phyloP scores from a whole-genome alignment of 305 asterid species.

The Solanum hybrid region DNA sequence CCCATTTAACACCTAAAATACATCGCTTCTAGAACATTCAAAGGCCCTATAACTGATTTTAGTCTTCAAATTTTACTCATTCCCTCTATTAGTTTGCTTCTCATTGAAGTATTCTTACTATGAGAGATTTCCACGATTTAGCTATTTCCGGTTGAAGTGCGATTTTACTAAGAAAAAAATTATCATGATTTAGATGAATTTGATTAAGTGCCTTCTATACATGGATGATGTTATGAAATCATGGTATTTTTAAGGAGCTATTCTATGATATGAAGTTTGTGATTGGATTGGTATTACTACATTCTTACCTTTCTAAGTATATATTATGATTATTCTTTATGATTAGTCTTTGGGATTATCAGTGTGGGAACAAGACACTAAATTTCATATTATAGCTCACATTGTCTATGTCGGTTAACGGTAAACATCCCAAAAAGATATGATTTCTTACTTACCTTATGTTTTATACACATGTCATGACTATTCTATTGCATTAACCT shows the following conservation, averaged over 20 bases:
- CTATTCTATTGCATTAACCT: not conserved
- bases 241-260: not conserved
- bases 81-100: not conserved
- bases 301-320: not conserved
- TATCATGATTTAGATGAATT: not conserved
- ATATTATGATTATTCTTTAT: no score
- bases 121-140: not conserved
- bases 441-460: not conserved
- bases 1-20: not conserved
- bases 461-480: not conserved
- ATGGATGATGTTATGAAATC: not conserved
- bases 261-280: not conserved
- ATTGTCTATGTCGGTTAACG: not conserved
- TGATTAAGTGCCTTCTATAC: not conserved
- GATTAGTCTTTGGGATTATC: not conserved
- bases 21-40: not conserved
- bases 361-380: not conserved
- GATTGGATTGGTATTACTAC: not conserved
- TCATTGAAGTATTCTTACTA: not conserved
- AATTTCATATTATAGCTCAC: not conserved
- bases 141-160: not conserved
- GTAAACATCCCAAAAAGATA: not conserved
- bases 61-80: not conserved
- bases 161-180: no score
- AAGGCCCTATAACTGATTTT: not conserved